Evolutionary conservation across 1,284 basidiomycete genomes (phyloP), one percentile per base, ranked within the genome.

Genomic region (Amylostereum areolatum): DNA sequence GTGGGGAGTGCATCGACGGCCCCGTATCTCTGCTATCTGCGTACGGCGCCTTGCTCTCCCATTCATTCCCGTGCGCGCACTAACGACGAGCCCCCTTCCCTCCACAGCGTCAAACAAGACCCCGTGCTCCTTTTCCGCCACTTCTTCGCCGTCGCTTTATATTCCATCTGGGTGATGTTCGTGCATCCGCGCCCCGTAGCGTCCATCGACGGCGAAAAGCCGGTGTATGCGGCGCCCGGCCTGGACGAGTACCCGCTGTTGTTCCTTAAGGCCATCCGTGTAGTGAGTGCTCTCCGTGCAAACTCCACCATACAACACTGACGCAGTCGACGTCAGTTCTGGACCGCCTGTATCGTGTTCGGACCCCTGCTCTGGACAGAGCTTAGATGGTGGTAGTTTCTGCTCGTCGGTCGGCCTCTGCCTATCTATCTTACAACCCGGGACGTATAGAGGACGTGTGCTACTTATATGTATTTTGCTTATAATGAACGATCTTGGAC

Each of bases 61-160:
- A 30, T 27, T 36, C 40, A 3, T n/a, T 5, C 33, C 27, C 29
- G 6, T 42, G 43, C 46, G 43, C 47, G 48, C 6, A 39, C 25
- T 46, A 12, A 35, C 24, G 10, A 40, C n/a, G 12, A 43, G 11
- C 3, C 12, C 39, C 35, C 10, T 42, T 18, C 10, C 71, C 8
- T 60, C 35, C 18, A 25, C 51, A 79, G 77, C 18, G 76, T 96
- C 48, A 76, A 81, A 2, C 88, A 91, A 1, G 84, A 85, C 24
- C 92, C 92, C 0, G 56, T 81, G 28, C 68, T 92, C 36, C 82
- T 99, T 28, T 85, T 89, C 59, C 83, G 80, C 59, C 96, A 99
- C 73, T 99, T 99, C 72, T 99, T 97, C 75, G 74, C 80, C 28
- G 96, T 99, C 54, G 96, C 96, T 0, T 81, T 99, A 55, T 98